Base-by-base conservation (phyloP, 2,329 filamentous ascomycete genomes). In the Ampelomyces quisqualis region DNA sequence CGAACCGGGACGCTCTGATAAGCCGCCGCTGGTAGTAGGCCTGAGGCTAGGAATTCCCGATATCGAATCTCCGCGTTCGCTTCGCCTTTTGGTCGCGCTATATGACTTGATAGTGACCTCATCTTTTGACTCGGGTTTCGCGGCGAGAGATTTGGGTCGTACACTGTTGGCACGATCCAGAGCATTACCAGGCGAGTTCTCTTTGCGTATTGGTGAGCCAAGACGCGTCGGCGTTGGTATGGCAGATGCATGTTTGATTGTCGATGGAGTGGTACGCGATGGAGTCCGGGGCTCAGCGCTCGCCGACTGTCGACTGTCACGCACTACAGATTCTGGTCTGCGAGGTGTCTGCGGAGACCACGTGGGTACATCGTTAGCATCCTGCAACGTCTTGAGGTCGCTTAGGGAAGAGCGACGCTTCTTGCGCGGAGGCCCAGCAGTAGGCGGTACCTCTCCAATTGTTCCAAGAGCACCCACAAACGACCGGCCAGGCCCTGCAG, bases 361-460 rank as follows among this genome's bases (percentile, higher is more conserved):
- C 46, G 55, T 55, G 33, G 66, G 65, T 24, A 60, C 55, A 48
- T 67, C 49, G 41, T 83, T 50, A 60, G 63, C 75, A 40, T 80
- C 76, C 70, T 91, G 83, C 13, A 88, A 73, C 40, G 74, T 77
- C 53, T 82, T 86, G 33, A 97, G 76, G 65, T 97, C 91, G 4
- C 90, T 95, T 28, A 97, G 72, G 18, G 90, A 96, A 70, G 90
- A 96, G 63, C 91, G 84, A 40, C 91, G 80, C 73, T 95, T 96
- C 72, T 84, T 90, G 47, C 65, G 63, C 40, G 64, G 64, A 53
- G 63, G 64, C 40, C 62, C 63, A 51, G 42, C 29, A 38, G 49
- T 57, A 40, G 66, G 62, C 34, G 69, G 66, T 62, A 73, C 70
- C 65, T 73, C 60, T 71, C 70, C 76, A 58, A 76, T 82, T 5